A percentile compares a stretch with the other conserved stretches of the same genome.
Conservation (phyloP, 768 basidiomycete species). For the Leccinum rimulosum region DNA sequence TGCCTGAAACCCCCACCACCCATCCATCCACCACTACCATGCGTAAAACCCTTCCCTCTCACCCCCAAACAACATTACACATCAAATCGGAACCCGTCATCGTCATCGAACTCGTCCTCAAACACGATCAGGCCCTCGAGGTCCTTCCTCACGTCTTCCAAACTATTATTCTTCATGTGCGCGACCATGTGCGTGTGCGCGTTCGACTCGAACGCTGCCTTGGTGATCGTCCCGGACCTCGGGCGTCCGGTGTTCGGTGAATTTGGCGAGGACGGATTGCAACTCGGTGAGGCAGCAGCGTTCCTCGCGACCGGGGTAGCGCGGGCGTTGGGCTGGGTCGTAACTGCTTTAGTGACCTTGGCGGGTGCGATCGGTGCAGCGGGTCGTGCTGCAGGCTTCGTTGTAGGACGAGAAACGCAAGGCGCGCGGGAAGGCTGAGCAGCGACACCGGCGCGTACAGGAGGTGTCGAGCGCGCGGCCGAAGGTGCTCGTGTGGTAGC, state of each 20-base stretch:
- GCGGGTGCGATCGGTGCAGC: constrained; percentile 1
- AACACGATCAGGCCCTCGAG: constrained; percentile 32
- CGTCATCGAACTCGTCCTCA: constrained; percentile 25
- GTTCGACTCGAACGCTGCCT: constrained; percentile 22
- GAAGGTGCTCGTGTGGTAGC: constrained; percentile 22
- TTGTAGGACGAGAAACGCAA: constrained; percentile 6
- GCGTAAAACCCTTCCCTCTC: background rate
- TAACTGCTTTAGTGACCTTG: constrained; percentile 8
- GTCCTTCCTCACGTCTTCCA: constrained; percentile 31
- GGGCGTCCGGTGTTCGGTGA: constrained; percentile 8
- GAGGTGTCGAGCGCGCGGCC: constrained; percentile 17
- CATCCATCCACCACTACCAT: background rate
- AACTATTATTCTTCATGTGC: constrained; percentile 20
- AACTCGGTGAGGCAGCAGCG: background rate
- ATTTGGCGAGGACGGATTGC: background rate
- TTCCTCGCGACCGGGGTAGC: background rate
- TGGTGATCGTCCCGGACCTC: constrained; percentile 27
- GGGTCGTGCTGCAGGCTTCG: constrained; percentile 9
- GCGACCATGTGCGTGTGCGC: constrained; percentile 19
- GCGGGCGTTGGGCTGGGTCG: background rate
- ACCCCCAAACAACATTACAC: constrained; percentile 13
- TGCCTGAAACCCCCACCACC: background rate
- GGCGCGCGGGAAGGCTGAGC: constrained; percentile 10
- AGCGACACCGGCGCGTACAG: constrained; percentile 2
- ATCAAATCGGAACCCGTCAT: constrained; percentile 31